phyloP scores from a whole-genome alignment of 192 early-diverging fungal species.

The Mortierella antarctica region DNA sequence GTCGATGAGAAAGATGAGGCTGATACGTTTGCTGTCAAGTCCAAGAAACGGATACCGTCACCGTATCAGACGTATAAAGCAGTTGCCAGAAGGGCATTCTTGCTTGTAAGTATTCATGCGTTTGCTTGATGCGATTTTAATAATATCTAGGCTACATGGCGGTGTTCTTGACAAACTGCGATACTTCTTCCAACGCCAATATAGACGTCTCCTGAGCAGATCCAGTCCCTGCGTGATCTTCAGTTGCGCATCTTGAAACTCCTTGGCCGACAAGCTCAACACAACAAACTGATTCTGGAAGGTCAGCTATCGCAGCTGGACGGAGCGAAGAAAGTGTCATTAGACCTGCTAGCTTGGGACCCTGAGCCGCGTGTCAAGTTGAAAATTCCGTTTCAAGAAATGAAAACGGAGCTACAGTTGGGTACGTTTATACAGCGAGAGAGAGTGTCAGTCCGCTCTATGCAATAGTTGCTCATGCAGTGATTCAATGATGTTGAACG shows the following conservation, averaged over 20 bases:
- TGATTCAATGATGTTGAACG: neutral
- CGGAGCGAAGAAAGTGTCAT: slow-evolving; percentile 15
- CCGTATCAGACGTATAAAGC: slow-evolving; percentile 14
- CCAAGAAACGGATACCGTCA: neutral
- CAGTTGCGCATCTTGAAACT: slow-evolving; percentile 71
- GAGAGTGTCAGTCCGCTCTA: neutral
- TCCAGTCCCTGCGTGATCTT: slow-evolving; percentile 58
- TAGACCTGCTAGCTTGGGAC: slow-evolving; percentile 74
- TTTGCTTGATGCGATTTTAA: too few species aligned
- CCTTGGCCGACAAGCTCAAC: slow-evolving; percentile 71
- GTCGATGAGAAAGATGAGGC: slow-evolving; percentile 17
- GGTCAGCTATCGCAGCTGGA: neutral
- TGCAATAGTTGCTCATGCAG: neutral
- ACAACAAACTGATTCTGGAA: slow-evolving; percentile 60
- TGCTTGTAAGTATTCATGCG: slow-evolving; percentile 11
- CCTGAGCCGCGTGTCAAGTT: slow-evolving; percentile 66
- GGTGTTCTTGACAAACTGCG: too few species aligned
- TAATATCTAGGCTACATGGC: too few species aligned
- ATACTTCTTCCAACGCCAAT: neutral
- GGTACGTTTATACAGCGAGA: slow-evolving; percentile 56
- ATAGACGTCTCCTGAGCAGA: slow-evolving; percentile 21
- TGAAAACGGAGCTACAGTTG: slow-evolving; percentile 70
- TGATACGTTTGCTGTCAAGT: neutral
- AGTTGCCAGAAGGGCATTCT: slow-evolving; percentile 12
- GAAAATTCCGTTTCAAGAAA: slow-evolving; percentile 75